These are phyloP conservation scores for Elongisporangium prolatum DNA, from an alignment of 352 stramenopile species.

Conservation along the genomic window DNA sequence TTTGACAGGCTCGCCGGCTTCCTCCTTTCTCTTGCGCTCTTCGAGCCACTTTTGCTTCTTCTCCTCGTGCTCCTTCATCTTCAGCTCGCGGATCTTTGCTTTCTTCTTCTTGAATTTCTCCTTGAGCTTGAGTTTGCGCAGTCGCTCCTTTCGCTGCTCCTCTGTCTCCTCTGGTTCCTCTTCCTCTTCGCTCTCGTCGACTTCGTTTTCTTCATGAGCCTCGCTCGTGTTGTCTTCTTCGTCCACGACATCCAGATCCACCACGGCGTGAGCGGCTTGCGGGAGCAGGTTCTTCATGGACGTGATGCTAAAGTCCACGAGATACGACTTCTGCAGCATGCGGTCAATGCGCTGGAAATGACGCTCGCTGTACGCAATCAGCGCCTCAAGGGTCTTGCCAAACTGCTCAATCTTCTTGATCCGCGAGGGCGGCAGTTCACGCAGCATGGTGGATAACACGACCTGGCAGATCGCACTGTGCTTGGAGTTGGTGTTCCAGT, in stretches of 20 bases:
- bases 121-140: background rate
- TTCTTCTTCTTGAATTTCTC: background rate
- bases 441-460: slow-evolving; percentile 89
- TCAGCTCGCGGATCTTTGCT: background rate
- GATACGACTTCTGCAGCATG: slow-evolving; percentile 95
- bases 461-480: slow-evolving; percentile 93
- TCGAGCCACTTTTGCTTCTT: background rate
- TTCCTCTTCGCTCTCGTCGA: slow-evolving; percentile 13
- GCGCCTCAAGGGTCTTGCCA: slow-evolving; percentile 84
- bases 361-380: slow-evolving; percentile 96
- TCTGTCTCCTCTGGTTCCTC: background rate
- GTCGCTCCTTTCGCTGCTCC: background rate
- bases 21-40: background rate
- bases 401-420: slow-evolving; percentile 71
- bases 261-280: slow-evolving; percentile 9
- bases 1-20: background rate
- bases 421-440: slow-evolving; percentile 50
- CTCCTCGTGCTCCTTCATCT: background rate
- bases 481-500: slow-evolving; percentile 98
- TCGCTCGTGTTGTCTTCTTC: slow-evolving; percentile 40
- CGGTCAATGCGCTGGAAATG: slow-evolving; percentile 97
- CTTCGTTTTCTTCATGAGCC: slow-evolving; percentile 5
- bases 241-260: slow-evolving; percentile 21
- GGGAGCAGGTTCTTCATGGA: slow-evolving; percentile 85
- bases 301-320: slow-evolving; percentile 93